Evolutionary conservation across 2,329 filamentous ascomycete genomes (phyloP), one percentile per base, ranked within the genome.

Genomic region (Pyrenochaeta sp.): DNA sequence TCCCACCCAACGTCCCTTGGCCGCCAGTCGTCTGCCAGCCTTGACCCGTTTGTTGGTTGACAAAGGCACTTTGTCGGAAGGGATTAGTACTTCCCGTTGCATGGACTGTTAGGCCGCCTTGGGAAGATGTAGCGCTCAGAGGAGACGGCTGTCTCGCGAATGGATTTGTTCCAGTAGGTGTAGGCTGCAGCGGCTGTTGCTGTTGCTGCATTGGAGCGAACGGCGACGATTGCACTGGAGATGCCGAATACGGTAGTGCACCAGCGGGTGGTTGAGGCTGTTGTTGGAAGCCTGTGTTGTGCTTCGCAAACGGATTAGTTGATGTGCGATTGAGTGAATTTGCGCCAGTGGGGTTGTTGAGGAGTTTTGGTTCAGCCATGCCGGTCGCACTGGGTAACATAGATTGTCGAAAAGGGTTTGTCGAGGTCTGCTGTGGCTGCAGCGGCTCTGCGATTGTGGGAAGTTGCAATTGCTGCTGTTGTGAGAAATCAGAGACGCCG

Each of bases 371-470:
- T 43, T 74, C 70, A 2, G 61, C 50, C 17, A 54, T 39, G 30
- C 63, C 62, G 21, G 61, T 56, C 23, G 60, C 48, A 39, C 45
- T 62, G 2, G 78, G 69, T 78, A 97, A 81, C 87, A 94, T 94
- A 1, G 94, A 97, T 71, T 92, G 90, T 36, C 95, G 85, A 85
- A 99, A 99, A 0, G 95, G 95, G 72, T 99, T 99, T 7, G 92
- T 97, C 18, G 81, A 87, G 66, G 73, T 87, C 85, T 70, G 71
- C 48, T 74, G 74, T 15, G 82, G 83, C 53, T 82, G 82, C 20
- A 75, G 80, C 67, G 75, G 72, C 49, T 76, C 64, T 58, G 74
- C 48, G 60, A 73, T 66, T 50, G 66, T 66, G 59, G 75, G 69
- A 48, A 64, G 31, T 45, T 67, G 58, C 58, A 71, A 56, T 36